phyloP scores from a whole-genome alignment of 257 asterid species.

The Solanum bulbocastanum region DNA sequence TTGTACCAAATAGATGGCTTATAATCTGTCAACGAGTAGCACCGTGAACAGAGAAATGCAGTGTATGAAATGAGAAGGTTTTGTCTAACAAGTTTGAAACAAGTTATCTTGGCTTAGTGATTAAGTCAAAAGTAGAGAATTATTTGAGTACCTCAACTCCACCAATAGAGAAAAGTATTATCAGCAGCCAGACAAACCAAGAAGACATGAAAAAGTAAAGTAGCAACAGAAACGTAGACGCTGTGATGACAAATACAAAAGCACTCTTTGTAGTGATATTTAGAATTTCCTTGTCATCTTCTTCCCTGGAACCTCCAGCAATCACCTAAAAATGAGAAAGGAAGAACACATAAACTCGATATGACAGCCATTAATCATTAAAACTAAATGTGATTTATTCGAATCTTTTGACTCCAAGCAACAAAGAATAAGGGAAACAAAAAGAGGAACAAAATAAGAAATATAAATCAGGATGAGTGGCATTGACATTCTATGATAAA shows the following conservation, averaged over 20 bases:
- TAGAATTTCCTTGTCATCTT: slow-evolving; percentile 55
- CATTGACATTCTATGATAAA: background rate
- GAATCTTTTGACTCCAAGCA: background rate
- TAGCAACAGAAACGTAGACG: slow-evolving; percentile 86
- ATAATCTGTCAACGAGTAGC: background rate
- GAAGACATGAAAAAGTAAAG: slow-evolving; percentile 94
- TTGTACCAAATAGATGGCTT: background rate
- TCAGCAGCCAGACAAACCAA: slow-evolving; percentile 97
- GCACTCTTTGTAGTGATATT: slow-evolving; percentile 72
- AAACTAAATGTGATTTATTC: background rate
- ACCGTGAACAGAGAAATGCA: background rate
- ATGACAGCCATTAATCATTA: background rate
- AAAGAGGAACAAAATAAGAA: background rate
- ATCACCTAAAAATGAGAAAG: slow-evolving; percentile 27
- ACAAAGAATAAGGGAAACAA: background rate
- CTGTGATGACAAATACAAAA: slow-evolving; percentile 70
- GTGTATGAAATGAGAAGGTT: background rate
- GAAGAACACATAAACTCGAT: background rate
- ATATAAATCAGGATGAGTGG: background rate
- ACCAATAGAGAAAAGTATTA: slow-evolving; percentile 84
- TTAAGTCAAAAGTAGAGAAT: background rate
- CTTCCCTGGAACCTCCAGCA: slow-evolving; percentile 52
- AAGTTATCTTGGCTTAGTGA: background rate
- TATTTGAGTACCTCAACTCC: slow-evolving; percentile 77
- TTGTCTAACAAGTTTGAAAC: background rate